phyloP scores from a whole-genome alignment of 805 yeast genomes.

The Saccharomycopsis guyanensis region DNA sequence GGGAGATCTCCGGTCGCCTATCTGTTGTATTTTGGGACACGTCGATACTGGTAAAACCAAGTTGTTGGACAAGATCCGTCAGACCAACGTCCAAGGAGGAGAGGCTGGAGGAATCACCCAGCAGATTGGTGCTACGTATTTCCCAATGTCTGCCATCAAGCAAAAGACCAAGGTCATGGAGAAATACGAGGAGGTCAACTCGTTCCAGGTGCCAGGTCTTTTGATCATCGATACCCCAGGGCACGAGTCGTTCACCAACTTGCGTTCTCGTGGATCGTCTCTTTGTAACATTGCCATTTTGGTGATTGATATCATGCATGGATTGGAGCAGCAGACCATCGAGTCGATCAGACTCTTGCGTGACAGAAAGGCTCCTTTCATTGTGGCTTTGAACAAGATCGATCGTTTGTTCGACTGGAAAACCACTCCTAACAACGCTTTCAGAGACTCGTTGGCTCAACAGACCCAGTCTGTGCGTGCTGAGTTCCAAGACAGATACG shows the following conservation, averaged over 20 bases:
- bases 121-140: constrained; percentile 99
- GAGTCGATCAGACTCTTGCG: constrained; percentile 88
- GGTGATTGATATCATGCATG: constrained; percentile 98
- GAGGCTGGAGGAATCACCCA: constrained; percentile 99
- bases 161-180: constrained; percentile 90
- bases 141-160: constrained; percentile 92
- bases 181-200: constrained; percentile 66
- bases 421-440: constrained; percentile 80
- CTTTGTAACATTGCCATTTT: constrained; percentile 97
- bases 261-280: constrained; percentile 98
- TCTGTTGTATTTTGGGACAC: constrained; percentile 98
- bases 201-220: constrained; percentile 92
- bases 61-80: constrained; percentile 92
- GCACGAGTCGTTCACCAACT: constrained; percentile 97
- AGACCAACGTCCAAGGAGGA: constrained; percentile 99
- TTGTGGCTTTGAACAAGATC: constrained; percentile 94
- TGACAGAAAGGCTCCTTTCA: constrained; percentile 96
- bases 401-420: constrained; percentile 98
- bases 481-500: constrained; percentile 84
- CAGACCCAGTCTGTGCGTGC: constrained; percentile 82
- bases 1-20: constrained; percentile 87
- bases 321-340: constrained; percentile 94
- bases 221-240: constrained; percentile 98
- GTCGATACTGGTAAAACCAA: constrained; percentile 99
- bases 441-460: constrained; percentile 84